Conservation (phyloP, 805 yeast genomes). For the Metschnikowia baotianmanensis region DNA sequence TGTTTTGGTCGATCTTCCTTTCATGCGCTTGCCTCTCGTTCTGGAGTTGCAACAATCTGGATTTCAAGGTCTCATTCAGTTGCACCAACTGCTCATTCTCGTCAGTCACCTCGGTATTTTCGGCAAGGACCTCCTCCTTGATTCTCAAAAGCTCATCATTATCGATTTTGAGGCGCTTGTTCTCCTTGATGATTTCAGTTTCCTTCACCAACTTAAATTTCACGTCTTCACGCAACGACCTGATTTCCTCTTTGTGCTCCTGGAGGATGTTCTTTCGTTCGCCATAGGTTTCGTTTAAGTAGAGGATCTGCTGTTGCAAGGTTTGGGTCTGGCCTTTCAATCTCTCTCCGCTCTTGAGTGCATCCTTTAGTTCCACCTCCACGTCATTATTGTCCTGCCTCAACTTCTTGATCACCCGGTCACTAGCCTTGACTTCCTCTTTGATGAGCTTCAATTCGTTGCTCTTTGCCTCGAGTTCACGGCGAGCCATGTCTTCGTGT, state of each 20-base stretch:
- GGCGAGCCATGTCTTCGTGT: constrained; percentile 54
- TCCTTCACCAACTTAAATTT: constrained; percentile 58
- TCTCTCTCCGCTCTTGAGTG: constrained; percentile 6
- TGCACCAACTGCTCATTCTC: constrained; percentile 40
- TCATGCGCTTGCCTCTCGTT: constrained; percentile 36
- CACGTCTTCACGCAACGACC: constrained; percentile 52
- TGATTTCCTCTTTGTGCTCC: constrained; percentile 49
- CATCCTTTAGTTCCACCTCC: constrained; percentile 30
- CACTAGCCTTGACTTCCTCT: constrained; percentile 53
- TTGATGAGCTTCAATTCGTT: constrained; percentile 49
- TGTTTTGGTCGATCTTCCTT: constrained; percentile 33
- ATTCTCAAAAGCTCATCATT: constrained; percentile 44
- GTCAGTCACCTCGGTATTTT: constrained; percentile 37
- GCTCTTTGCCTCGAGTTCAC: constrained; percentile 54
- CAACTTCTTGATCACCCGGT: constrained; percentile 50
- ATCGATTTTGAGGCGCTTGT: constrained; percentile 60
- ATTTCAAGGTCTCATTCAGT: constrained; percentile 26
- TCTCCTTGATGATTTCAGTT: constrained; percentile 60
- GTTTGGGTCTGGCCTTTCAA: constrained; percentile 19
- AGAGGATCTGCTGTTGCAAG: constrained; percentile 25
- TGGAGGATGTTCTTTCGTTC: constrained; percentile 24
- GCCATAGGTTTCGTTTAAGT: constrained; percentile 24
- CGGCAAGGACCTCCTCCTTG: constrained; percentile 29
- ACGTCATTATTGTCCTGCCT: constrained; percentile 24
- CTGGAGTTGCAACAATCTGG: constrained; percentile 29